phyloP scores from a whole-genome alignment of 257 asterid species.

The Scutellaria minor region DNA sequence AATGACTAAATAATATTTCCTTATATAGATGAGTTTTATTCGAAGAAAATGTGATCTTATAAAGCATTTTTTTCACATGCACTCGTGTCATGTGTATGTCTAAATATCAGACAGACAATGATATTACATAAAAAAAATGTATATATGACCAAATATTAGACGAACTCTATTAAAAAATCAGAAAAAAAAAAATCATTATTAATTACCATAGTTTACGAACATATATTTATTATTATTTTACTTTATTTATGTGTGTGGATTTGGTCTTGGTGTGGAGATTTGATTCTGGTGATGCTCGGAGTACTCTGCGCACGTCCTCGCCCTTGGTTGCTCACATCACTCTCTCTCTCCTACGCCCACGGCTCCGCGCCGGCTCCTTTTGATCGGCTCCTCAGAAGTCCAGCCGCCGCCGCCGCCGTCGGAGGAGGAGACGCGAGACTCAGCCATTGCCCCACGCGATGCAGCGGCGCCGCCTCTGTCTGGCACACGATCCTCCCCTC shows the following conservation, averaged over 20 bases:
- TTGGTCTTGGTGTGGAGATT: conserved; percentile 13
- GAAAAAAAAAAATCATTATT: too few species aligned
- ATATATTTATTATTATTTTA: background rate
- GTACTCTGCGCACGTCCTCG: conserved; percentile 73
- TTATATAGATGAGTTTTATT: too few species aligned
- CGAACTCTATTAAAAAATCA: too few species aligned
- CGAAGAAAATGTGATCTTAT: too few species aligned
- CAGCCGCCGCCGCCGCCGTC: conserved; percentile 15
- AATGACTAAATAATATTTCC: too few species aligned
- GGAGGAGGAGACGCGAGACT: conserved; percentile 12
- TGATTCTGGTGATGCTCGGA: conserved; percentile 76
- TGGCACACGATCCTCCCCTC: conserved; percentile 83
- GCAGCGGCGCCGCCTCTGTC: conserved; percentile 57
- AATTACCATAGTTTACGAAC: too few species aligned
- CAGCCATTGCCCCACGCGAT: conserved; percentile 21
- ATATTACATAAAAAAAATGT: too few species aligned
- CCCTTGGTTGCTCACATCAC: conserved; percentile 59
- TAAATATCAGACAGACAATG: too few species aligned
- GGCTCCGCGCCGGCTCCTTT: conserved; percentile 48
- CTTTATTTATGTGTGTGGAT: background rate
- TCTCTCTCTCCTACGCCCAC: conserved; percentile 50
- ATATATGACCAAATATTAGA: too few species aligned
- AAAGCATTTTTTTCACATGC: too few species aligned
- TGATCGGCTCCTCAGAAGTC: conserved; percentile 42
- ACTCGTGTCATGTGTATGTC: too few species aligned